Evolutionary conservation across 495 filamentous ascomycete species (phyloP), one percentile per base, ranked within the genome.

Genomic region (Rhizodiscina lignyota): DNA sequence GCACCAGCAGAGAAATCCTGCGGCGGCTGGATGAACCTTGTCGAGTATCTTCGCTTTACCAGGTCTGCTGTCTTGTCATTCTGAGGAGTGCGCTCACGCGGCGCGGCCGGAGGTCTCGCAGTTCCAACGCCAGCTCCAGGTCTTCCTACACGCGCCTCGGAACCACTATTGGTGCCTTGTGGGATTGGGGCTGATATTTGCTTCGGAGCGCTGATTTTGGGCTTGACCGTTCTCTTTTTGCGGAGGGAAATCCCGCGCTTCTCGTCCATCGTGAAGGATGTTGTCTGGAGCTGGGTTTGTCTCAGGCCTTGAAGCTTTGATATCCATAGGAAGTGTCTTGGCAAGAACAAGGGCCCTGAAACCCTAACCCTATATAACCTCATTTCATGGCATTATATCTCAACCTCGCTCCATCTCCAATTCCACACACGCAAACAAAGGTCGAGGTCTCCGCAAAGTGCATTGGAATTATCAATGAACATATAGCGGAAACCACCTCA

Each of bases 41-140:
- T 84, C 13, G 89, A 96, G 55, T 94, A 96, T 37, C 89, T 66
- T 38, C 82, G 66, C 58, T 96, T 96, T 33, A 99, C 91, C 32
- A 96, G 63, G 55, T 99, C 91, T 16, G 83, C 77, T 2, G 86
- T 93, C 60, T 81, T 53, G 26, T 41, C 47, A 3, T 42, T 30
- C 24, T 39, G 24, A 34, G 38, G 34, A 12, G 42, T 39, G 19
- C 45, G 23, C 36, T 42, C 26, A 18, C 49, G 39, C 21, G 51
- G 46, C 13, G 35, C 38, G 41, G 37, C 41, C 40, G n/a, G 34
- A 24, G 30, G 38, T 33, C 36, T 32, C 11, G 40, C 40, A 4
- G 30, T 32, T 8, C 8, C 5, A 10, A 18, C 12, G 30, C 11
- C 5, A 10, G 30, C 30, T 5, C 11, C 6, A 18, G 11, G 5